A percentile compares a stretch with the other conserved stretches of the same genome.
These are phyloP conservation scores for Sporothrix sp. DNA, from an alignment of 2,329 filamentous ascomycete species.

Conservation along the genomic window DNA sequence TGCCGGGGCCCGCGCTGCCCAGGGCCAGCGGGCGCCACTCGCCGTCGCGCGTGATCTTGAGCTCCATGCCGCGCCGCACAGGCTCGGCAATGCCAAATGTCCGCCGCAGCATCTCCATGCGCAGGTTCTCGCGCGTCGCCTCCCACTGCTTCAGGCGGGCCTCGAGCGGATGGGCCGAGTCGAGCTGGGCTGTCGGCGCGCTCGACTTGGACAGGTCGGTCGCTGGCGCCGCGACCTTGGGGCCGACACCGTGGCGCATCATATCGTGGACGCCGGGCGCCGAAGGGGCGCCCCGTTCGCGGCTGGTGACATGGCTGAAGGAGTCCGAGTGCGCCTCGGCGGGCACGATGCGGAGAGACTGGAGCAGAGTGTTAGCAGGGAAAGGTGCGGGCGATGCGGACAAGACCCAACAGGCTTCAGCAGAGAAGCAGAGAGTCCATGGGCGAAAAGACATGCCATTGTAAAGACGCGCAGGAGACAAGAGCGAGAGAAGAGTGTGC, in stretches of 20 bases:
- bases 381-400: neutral
- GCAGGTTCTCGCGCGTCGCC: conserved; percentile 73
- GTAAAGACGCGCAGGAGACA: too few relatives aligned
- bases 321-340: conserved; percentile 53
- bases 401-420: neutral
- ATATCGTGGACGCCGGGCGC: conserved; percentile 90
- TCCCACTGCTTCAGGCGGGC: conserved; percentile 83
- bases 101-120: conserved; percentile 79
- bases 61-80: conserved; percentile 85
- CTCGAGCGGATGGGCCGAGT: conserved; percentile 81
- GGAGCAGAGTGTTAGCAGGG: conserved; percentile 19
- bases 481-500: too few relatives aligned
- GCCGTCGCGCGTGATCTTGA: conserved; percentile 73
- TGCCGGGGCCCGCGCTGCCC: conserved; percentile 39
- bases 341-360: conserved; percentile 89
- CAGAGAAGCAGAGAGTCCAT: neutral
- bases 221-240: conserved; percentile 40
- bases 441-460: conserved; percentile 36
- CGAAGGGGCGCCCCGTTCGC: conserved; percentile 67
- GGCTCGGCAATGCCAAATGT: conserved; percentile 91
- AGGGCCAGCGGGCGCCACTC: conserved; percentile 70
- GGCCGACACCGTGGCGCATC: conserved; percentile 72
- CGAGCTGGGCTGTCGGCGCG: conserved; percentile 35
- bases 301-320: conserved; percentile 49
- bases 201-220: conserved; percentile 33